Evolutionary conservation across 78 protist species (phyloP), one percentile per base, ranked within the genome.

Genomic region (Chrysochromulina parva): DNA sequence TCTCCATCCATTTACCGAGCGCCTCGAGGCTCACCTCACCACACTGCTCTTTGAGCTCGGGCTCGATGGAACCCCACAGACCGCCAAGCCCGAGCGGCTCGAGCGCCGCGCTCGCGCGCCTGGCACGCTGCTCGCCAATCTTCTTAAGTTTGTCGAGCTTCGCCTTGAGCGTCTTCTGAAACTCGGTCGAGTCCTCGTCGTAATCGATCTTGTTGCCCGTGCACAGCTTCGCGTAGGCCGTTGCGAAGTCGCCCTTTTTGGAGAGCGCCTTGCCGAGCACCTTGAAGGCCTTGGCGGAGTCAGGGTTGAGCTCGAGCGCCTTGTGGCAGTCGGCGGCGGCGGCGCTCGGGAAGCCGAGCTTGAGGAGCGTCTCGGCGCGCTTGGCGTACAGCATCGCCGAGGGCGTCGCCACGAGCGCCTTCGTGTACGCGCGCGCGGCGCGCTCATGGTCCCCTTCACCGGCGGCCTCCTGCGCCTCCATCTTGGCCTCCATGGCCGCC

Each of bases 221-320:
- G 90, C 14, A 88, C 60, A 52, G 13, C 90, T 48, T 19, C 62
- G 5, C 74, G 74, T 66, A 24, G 48, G 90, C 84, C 38, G 26
- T 24, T 58, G 76, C 58, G 17, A 20, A 90, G 47, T 19, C 47
- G 69, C 92, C 92, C 48, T 62, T 57, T 11, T 28, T 1, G 59
- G 65, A 16, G 66, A 65, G 0, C 3, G 93, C 89, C 28, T 48
- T 69, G n/a, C 90, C 93, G 65, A 76, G 73, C 1, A 85, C 24
- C 67, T 90, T 90, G 78, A 26, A 47, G 66, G 90, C 73, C 90
- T 91, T 91, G 85, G 91, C 93, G 5, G 88, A 65, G 87, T 91
- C 93, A 17, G 93, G 86, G 76, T 91, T 91, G 73, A 60, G 9
- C n/a, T 22, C 53, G 74, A 91, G 38, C 52, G 93, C 93, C 47